Evolutionary conservation across 129 eudicot genomes (phyloP), one percentile per base, ranked within the genome.

Genomic region (Glebionis coronaria): DNA sequence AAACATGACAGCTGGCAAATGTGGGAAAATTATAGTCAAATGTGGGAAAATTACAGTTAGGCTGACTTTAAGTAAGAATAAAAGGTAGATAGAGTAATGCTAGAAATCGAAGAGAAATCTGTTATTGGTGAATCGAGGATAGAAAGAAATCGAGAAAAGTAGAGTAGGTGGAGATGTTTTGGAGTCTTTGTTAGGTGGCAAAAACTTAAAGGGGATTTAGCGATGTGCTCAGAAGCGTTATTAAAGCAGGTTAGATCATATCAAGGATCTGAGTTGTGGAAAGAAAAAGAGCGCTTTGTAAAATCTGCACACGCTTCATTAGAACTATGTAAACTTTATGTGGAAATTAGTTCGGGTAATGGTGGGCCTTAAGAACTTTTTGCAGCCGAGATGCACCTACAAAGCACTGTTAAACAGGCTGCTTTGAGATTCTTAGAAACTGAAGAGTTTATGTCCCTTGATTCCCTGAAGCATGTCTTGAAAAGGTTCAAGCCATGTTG

Each of bases 11-110:
- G n/a, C n/a, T n/a, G n/a, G n/a, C n/a, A n/a, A n/a, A n/a, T n/a
- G n/a, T n/a, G n/a, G n/a, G n/a, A n/a, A n/a, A n/a, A n/a, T n/a
- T n/a, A n/a, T n/a, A 89, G 99, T 97, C 95, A 93, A 63, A 78
- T 93, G 95, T 93, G 99, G 99, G 95, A 89, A 59, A 88, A 93
- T 61, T 93, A 67, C 72, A 82, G 99, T 66, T 76, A 81, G 29
- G 67, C 72, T 88, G 54, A 86, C 78, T 78, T 28, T 84, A 76
- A 85, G 81, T 13, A 76, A 81, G 25, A 82, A 67, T 79, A 93
- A 87, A 70, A 80, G 82, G 76, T 93, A 38, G 92, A 84, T 63
- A 76, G 72, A 63, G 44, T 93, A 21, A 61, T 86, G 82, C 53
- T 56, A 19, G 97, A 82, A 68, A 61, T 93, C 18, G 98, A 92